Evolutionary conservation across 495 filamentous ascomycete genomes (phyloP), one percentile per base, ranked within the genome.

Genomic region (Xylaria castorea): DNA sequence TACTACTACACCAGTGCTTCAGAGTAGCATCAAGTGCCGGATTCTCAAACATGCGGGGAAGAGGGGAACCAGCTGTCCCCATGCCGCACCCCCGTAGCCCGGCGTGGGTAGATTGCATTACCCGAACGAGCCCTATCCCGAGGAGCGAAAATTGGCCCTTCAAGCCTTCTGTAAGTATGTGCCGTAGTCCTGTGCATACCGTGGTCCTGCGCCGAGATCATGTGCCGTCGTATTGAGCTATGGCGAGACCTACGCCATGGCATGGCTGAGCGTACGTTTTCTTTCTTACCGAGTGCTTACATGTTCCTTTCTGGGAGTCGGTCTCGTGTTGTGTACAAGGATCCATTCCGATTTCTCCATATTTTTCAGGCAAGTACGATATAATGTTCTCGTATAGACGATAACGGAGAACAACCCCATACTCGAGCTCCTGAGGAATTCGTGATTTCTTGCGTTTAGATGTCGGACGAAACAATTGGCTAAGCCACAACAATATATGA

Each of bases 11-110:
- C 38, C 30, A 27, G 8, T 44, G 2, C 48, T 44, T 36, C 50
- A 36, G 50, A 22, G n/a, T 34, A 55, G 50, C 22, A 53, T 62
- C 20, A 71, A 62, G 22, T 58, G 57, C 68, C 68, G 57, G 42
- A 1, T 2, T 42, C 34, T n/a, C 40, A 40, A 64, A 63, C 25
- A 60, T 63, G 68, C 68, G 68, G 68, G 58, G 68, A 71, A 71
- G 68, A 38, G 68, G 25, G 42, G 67, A 50, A 48, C 42, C 14
- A 27, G 8, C 9, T 32, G 16, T n/a, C 16, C 32, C 7, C 53
- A 36, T 69, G 32, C 67, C 67, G 55, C 53, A 69, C 27, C 66
- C 30, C 66, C 30, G 51, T 9, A 36, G 7, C 3, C 25, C 38
- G 38, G 40, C 38, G 48, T 18, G 27, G 4, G 18, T 40, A n/a